These are phyloP conservation scores for Melampsora larici-populina DNA, from an alignment of 1,284 basidiomycete species.

Conservation along the genomic window DNA sequence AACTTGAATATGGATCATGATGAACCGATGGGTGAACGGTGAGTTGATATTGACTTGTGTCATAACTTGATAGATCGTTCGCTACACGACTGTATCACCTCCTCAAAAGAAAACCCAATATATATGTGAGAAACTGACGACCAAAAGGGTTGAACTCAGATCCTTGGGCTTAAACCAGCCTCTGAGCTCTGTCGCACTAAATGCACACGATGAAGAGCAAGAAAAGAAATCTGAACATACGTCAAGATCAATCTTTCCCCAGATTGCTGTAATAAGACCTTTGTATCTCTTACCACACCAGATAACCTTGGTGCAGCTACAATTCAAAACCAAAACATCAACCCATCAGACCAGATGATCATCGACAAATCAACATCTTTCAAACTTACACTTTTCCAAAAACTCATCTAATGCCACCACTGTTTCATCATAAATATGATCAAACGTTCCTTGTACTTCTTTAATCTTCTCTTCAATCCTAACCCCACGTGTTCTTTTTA, in stretches of 20 bases:
- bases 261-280: slow-evolving; percentile 82
- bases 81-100: slow-evolving; percentile 67
- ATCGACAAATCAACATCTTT: slow-evolving; percentile 51
- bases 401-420: slow-evolving; percentile 87
- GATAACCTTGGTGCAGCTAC: slow-evolving; percentile 51
- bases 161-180: slow-evolving; percentile 14
- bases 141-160: slow-evolving; percentile 18
- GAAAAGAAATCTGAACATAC: slow-evolving; percentile 51
- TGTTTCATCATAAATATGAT: slow-evolving; percentile 90
- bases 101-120: slow-evolving; percentile 16
- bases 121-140: not conserved
- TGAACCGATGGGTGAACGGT: slow-evolving; percentile 60
- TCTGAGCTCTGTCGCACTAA: too few species aligned
- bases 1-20: slow-evolving; percentile 37
- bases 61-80: slow-evolving; percentile 72
- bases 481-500: slow-evolving; percentile 68
- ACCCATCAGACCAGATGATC: not conserved
- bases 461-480: slow-evolving; percentile 63
- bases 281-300: slow-evolving; percentile 74
- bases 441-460: slow-evolving; percentile 87
- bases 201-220: not conserved
- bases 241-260: slow-evolving; percentile 66
- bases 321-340: not conserved
- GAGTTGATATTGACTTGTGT: slow-evolving; percentile 72
- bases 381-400: slow-evolving; percentile 72